Conservation (phyloP, 345 rosid genomes). For the Eucalyptus shirleyi region DNA sequence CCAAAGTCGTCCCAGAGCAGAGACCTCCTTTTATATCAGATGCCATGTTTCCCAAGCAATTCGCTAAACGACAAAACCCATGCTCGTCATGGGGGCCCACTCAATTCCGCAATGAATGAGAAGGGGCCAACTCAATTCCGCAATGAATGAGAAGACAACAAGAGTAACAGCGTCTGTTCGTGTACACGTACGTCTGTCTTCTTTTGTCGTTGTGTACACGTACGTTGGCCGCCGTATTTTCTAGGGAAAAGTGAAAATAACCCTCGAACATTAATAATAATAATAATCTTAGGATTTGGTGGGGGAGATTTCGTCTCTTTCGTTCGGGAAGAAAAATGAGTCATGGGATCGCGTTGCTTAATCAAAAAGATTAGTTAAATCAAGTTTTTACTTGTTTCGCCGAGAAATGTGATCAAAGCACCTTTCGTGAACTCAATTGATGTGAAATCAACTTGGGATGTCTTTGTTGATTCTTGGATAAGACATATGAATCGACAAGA, state of each 20-base stretch:
- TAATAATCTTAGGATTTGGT: not conserved
- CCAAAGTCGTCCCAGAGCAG: no score
- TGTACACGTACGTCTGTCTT: not conserved
- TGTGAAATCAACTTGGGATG: not conserved
- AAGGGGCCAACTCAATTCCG: not conserved
- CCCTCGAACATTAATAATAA: not conserved
- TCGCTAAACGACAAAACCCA: not conserved
- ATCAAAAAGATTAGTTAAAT: not conserved
- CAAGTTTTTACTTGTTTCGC: not conserved
- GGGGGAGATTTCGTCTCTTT: not conserved
- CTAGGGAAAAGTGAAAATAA: not conserved
- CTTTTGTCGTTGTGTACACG: not conserved
- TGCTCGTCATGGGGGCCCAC: not conserved
- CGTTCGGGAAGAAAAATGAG: not conserved
- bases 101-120: not conserved
- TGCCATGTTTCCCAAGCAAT: not conserved
- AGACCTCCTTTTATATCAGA: no score
- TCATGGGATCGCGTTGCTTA: not conserved
- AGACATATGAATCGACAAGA: no score
- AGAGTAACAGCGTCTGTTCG: not conserved
- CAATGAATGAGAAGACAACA: not conserved
- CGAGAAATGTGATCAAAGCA: no score
- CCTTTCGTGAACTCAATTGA: no score
- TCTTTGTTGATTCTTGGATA: not conserved
- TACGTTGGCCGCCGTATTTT: not conserved